Conservation (phyloP, 2,329 filamentous ascomycete genomes). For the Aspergillus jensenii region DNA sequence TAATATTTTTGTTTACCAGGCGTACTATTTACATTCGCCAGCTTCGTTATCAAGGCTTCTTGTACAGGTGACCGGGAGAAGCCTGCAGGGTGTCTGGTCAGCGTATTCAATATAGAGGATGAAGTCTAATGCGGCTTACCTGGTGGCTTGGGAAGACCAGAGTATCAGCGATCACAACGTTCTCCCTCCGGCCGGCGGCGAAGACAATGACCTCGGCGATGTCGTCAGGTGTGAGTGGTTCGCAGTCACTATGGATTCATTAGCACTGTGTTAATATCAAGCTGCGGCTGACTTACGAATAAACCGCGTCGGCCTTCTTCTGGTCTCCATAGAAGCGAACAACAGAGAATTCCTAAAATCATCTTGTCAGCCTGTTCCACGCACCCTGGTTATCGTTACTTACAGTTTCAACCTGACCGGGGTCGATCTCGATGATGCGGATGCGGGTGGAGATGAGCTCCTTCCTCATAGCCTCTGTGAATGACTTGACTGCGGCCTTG, state of each 20-base stretch:
- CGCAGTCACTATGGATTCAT: conserved; percentile 57
- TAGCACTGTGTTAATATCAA: not conserved
- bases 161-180: conserved; percentile 86
- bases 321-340: conserved; percentile 89
- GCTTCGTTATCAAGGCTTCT: not conserved
- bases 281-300: conserved; percentile 61
- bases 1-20: not conserved
- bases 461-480: conserved; percentile 78
- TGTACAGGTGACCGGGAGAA: conserved; percentile 16
- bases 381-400: conserved; percentile 17
- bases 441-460: conserved; percentile 81
- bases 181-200: conserved; percentile 77
- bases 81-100: conserved; percentile 7
- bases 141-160: conserved; percentile 88
- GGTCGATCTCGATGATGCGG: conserved; percentile 83
- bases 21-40: not conserved
- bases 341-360: conserved; percentile 73
- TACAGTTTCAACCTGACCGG: conserved; percentile 87
- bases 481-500: conserved; percentile 83
- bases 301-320: conserved; percentile 84
- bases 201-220: conserved; percentile 92
- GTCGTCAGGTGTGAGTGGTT: conserved; percentile 84
- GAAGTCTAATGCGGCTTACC: conserved; percentile 47
- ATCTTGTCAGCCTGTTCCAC: conserved; percentile 4
- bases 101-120: not conserved